Percentiles rank a stretch among this genome's conserved stretches.
Evolutionary conservation across 306 rosid genomes (phyloP).

Genomic region (Acacia crassicarpa): DNA sequence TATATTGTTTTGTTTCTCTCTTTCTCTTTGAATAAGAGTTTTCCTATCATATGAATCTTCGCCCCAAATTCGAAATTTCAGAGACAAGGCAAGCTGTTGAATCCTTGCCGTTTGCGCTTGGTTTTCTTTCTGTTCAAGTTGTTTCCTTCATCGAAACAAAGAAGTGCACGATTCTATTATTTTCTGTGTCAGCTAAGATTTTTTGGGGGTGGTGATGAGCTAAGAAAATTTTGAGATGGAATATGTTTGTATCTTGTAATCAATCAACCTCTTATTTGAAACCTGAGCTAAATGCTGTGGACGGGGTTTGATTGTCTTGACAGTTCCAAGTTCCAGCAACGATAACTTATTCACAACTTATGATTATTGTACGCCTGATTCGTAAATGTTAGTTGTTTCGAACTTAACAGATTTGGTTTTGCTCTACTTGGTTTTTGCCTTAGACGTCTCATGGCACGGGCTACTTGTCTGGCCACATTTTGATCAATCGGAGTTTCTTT

Average conservation of each 20-base stretch:
- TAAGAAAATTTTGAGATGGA: neutral
- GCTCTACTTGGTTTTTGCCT: neutral
- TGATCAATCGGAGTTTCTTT: conserved; percentile 10
- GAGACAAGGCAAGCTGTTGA: conserved; percentile 31
- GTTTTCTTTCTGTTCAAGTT: conserved; percentile 20
- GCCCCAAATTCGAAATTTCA: conserved; percentile 30
- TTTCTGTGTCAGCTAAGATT: neutral
- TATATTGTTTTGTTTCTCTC: conserved; percentile 17
- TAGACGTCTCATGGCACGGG: conserved; percentile 9
- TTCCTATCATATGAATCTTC: conserved; percentile 35
- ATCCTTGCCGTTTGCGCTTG: conserved; percentile 31
- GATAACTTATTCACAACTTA: neutral
- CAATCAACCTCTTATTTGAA: conserved; percentile 4
- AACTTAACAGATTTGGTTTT: conserved; percentile 20
- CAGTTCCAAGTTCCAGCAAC: conserved; percentile 5
- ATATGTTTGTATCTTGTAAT: neutral
- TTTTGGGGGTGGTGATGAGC: neutral
- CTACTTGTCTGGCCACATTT: conserved; percentile 8
- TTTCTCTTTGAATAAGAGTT: conserved; percentile 1
- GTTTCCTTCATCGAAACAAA: conserved; percentile 17
- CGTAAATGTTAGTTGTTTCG: conserved; percentile 17
- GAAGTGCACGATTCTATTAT: neutral
- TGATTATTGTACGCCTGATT: neutral
- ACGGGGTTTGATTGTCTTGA: conserved; percentile 13
- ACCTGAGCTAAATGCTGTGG: neutral